Evolutionary conservation across 2,329 filamentous ascomycete species (phyloP), one percentile per base, ranked within the genome.

Genomic region (Sporothrix humicola): DNA sequence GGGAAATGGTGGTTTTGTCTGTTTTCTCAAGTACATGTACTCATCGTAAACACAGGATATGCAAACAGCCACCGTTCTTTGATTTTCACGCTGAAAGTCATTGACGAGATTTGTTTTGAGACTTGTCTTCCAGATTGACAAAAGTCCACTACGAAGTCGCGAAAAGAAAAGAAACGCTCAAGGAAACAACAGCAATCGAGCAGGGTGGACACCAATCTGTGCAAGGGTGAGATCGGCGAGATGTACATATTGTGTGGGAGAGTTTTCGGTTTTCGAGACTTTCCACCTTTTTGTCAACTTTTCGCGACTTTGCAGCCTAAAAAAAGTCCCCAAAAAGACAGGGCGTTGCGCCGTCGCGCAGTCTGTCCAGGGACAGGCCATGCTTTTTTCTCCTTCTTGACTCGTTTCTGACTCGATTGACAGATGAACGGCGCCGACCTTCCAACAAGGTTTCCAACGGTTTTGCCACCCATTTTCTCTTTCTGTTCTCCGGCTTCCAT

Each of bases 371-470:
- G 42, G 61, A 10, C 42, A 46, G 61, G 61, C 42, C 61, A 65
- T 46, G 61, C 20, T 65, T 20, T 56, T 26, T 56, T 8, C 10
- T 56, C 23, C 52, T 20, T 46, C 42, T n/a, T 26, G 23, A 26
- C 23, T 26, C 23, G 23, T 37, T 37, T 17, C 0, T 17, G 6
- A 9, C 17, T 63, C n/a, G 15, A 61, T 10, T 12, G 3, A 2
- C n/a, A 7, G 3, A 10, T n/a, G 20, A 56, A 56, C 52, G 52
- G 52, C 52, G 23, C 58, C 37, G 26, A 26, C 31, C 58, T n/a
- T 23, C 58, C 58, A 61, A 61, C 58, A 61, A 26, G 37, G 15
- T 61, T 37, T 31, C 12, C 58, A 61, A 61, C 58, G 58, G 58
- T 61, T 61, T 61, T 61, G 58, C 58, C 58, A 37, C 58, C 58